phyloP scores from a whole-genome alignment of 441 rosid genomes.

The Bocquillonia castaneifolia region DNA sequence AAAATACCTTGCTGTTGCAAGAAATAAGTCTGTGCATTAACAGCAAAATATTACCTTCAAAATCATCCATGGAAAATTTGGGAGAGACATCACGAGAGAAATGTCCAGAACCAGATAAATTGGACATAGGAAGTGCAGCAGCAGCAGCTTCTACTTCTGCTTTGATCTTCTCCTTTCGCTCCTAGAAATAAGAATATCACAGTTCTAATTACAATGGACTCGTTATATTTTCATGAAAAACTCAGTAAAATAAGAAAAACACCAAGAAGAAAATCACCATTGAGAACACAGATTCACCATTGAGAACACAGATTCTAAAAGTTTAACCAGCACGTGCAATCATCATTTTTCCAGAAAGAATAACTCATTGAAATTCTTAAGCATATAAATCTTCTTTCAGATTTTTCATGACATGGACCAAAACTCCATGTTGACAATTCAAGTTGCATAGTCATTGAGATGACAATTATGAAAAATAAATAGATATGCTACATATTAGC shows the following conservation, averaged over 20 bases:
- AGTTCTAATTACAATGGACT: conserved; percentile 16
- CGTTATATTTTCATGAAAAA: neutral
- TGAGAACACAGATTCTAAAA: neutral
- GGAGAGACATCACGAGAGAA: conserved; percentile 41
- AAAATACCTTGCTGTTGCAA: neutral
- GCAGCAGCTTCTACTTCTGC: conserved; percentile 57
- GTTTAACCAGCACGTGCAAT: neutral
- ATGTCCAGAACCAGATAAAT: conserved; percentile 35
- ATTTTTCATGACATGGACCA: neutral
- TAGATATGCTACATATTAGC: no score
- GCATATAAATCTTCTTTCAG: neutral
- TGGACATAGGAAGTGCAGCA: conserved; percentile 43
- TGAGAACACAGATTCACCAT: neutral
- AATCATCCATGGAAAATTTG: conserved; percentile 73
- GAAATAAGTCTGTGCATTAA: neutral
- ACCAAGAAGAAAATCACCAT: no score
- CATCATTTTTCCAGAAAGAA: neutral
- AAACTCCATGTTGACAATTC: neutral
- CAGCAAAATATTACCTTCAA: conserved; percentile 51
- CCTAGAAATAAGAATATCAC: conserved; percentile 42
- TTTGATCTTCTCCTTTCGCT: conserved; percentile 61
- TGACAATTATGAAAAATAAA: neutral
- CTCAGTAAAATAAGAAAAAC: neutral
- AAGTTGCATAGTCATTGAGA: neutral
- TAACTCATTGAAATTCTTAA: neutral